Conservation (phyloP, 805 yeast genomes). For the Wickerhamomyces tratensis region DNA sequence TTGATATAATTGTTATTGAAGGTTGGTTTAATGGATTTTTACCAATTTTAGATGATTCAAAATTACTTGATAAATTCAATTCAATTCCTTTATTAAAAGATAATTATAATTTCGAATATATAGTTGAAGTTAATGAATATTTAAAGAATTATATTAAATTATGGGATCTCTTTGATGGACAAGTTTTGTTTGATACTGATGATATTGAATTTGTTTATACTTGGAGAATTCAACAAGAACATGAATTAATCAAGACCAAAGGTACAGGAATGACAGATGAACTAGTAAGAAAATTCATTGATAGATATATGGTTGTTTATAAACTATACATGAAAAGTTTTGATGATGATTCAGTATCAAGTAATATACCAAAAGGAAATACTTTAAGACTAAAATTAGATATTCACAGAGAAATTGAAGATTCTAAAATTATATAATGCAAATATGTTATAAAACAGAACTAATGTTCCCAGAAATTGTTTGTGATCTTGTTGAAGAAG, state of each 20-base stretch:
- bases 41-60: slow-evolving; percentile 25
- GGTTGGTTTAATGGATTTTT: slow-evolving; percentile 91
- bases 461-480: no score
- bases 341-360: slow-evolving; percentile 18
- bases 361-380: slow-evolving; percentile 1
- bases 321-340: slow-evolving; percentile 50
- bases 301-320: slow-evolving; percentile 83
- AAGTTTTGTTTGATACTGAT: slow-evolving; percentile 54
- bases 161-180: slow-evolving; percentile 51
- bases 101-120: slow-evolving; percentile 16
- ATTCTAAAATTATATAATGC: background rate
- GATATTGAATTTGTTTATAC: slow-evolving; percentile 51
- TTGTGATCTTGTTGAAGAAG: no score
- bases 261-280: slow-evolving; percentile 79
- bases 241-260: slow-evolving; percentile 14
- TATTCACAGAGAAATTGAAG: slow-evolving; percentile 7
- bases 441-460: background rate
- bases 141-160: slow-evolving; percentile 39
- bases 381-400: slow-evolving; percentile 12
- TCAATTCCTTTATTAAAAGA: slow-evolving; percentile 15
- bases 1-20: slow-evolving; percentile 70
- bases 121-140: slow-evolving; percentile 38
- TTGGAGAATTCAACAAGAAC: slow-evolving; percentile 68
- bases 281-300: slow-evolving; percentile 59
- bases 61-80: slow-evolving; percentile 7